These are phyloP conservation scores for Neurospora intermedia DNA, from an alignment of 495 filamentous ascomycete genomes.

Conservation along the genomic window DNA sequence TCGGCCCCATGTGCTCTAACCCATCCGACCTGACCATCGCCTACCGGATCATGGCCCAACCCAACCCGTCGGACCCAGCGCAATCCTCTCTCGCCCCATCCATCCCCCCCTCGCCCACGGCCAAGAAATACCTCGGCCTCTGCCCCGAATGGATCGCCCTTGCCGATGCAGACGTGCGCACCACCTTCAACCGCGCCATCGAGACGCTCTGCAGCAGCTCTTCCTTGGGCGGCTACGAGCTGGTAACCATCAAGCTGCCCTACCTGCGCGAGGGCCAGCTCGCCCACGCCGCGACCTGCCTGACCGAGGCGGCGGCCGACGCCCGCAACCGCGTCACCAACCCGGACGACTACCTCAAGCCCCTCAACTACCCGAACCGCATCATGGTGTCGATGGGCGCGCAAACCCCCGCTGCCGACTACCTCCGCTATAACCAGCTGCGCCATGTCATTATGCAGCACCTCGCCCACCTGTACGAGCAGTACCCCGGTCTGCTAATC, in stretches of 20 bases:
- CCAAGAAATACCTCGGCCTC: constrained; percentile 53
- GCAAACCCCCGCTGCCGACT: constrained; percentile 56
- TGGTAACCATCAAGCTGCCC: constrained; percentile 67
- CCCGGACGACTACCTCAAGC: constrained; percentile 10
- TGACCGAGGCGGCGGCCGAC: constrained; percentile 49
- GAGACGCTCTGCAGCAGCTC: constrained; percentile 39
- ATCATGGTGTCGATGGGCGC: constrained; percentile 55
- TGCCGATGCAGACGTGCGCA: constrained; percentile 51
- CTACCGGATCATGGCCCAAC: constrained; percentile 63
- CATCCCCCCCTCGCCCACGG: constrained; percentile 29
- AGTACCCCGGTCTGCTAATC: constrained; percentile 67
- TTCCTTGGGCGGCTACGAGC: constrained; percentile 33
- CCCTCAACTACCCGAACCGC: constrained; percentile 60
- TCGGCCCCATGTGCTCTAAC: constrained; percentile 66
- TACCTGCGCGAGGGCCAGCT: constrained; percentile 62
- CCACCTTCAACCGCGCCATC: constrained; percentile 49
- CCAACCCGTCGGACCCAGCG: constrained; percentile 44
- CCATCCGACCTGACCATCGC: constrained; percentile 75
- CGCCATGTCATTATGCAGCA: constrained; percentile 75
- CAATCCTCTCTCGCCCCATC: constrained; percentile 30
- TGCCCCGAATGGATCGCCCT: constrained; percentile 65
- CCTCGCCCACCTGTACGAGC: constrained; percentile 58
- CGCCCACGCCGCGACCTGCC: constrained; percentile 73
- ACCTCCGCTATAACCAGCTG: constrained; percentile 64
- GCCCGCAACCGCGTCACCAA: constrained; percentile 17